Evolutionary conservation across 805 yeast species (phyloP), one percentile per base, ranked within the genome.

Genomic region (Suhomyces prunicola): DNA sequence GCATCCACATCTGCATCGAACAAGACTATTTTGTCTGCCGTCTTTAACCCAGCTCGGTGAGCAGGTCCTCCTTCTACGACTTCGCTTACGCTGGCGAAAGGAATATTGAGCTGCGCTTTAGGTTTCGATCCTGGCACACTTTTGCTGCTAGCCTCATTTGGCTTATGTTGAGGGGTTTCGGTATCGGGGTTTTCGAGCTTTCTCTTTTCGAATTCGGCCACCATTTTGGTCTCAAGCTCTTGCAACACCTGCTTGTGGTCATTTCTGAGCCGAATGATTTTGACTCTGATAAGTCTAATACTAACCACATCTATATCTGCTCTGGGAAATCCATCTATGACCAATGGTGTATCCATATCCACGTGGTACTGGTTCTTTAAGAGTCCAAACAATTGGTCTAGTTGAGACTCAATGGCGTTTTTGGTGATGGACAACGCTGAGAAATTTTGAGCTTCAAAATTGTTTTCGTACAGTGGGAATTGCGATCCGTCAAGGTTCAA

Each of bases 241-340:
- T 69, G 64, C 59, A 84, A 64, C 6, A 89, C 69, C 13, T 61
- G 65, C 47, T 73, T 74, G 57, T 85, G 74, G 68, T 93, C 97
- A 62, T 90, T 92, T 53, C 86, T 75, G 40, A 87, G 72, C 50
- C 87, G 74, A 35, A 87, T 83, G 31, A 92, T 82, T 61, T 79
- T 80, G 8, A 84, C 79, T 54, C 97, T 72, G 0, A 85, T 64
- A 8, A 80, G 66, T 50, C 96, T 72, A 10, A 90, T 75, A 19
- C 73, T 62, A 13, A 90, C 82, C 4, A 93, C 87, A 61, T 93
- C 96, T 26, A 93, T 78, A 63, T 93, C 97, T 15, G 75, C 67
- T 44, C 97, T 72, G 0, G 99, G 99, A 61, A 82, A 93, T 19
- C 97, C 97, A 62, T 93, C 96, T 0, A 61, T 54, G 2, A 88